phyloP scores from a whole-genome alignment of 2,329 filamentous ascomycete genomes.

The Scytalidium lignicola region DNA sequence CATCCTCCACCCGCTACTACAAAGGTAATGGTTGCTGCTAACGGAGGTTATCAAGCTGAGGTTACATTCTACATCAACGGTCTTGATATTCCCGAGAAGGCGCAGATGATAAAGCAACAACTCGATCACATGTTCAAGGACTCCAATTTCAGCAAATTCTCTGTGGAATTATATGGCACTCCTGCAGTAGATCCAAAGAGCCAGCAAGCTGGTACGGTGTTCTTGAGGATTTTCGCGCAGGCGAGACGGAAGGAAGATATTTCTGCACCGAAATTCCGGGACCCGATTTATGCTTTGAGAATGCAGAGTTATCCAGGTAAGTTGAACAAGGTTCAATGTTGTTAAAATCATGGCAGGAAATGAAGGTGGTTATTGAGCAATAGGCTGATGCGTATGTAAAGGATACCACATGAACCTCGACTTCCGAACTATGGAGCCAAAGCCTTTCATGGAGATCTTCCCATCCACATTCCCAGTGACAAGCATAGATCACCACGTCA shows the following conservation, averaged over 20 bases:
- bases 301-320: conserved; percentile 36
- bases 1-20: conserved; percentile 18
- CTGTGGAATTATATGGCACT: conserved; percentile 26
- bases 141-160: conserved; percentile 31
- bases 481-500: conserved; percentile 11
- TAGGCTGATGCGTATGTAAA: neutral
- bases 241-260: conserved; percentile 15
- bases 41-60: conserved; percentile 25
- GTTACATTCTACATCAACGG: conserved; percentile 21
- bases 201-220: conserved; percentile 20
- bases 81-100: conserved; percentile 22
- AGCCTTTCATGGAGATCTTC: conserved; percentile 39
- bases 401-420: conserved; percentile 40
- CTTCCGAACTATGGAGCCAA: conserved; percentile 37
- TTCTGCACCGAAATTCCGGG: conserved; percentile 19
- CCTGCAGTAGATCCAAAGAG: conserved; percentile 13
- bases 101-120: conserved; percentile 20
- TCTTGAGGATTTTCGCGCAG: conserved; percentile 21
- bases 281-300: conserved; percentile 32
- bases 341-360: too few relatives aligned
- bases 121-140: conserved; percentile 19
- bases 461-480: conserved; percentile 27
- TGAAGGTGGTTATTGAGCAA: too few relatives aligned
- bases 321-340: too few relatives aligned
- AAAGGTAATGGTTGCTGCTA: conserved; percentile 20